Evolutionary conservation across 768 basidiomycete genomes (phyloP).

Genomic region (Rhodotorula diobovata): DNA sequence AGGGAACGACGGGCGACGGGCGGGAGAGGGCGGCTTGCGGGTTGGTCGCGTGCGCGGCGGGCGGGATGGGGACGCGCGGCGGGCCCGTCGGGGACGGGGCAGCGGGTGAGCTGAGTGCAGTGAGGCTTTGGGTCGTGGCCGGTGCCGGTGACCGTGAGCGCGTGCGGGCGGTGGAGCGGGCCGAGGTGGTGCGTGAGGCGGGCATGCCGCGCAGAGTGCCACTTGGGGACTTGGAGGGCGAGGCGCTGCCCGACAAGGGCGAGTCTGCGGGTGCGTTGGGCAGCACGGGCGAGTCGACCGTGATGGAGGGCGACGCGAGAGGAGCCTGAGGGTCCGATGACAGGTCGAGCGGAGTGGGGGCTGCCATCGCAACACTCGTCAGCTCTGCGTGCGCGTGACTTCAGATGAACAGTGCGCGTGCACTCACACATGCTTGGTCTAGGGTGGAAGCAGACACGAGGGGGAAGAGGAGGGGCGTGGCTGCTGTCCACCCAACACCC

Average conservation of each 20-base stretch:
- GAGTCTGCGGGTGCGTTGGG: background rate
- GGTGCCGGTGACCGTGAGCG: background rate
- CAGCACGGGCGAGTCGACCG: background rate
- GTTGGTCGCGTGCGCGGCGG: background rate
- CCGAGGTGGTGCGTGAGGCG: background rate
- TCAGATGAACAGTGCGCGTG: no score
- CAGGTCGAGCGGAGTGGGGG: background rate
- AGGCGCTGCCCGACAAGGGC: background rate
- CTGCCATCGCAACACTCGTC: background rate
- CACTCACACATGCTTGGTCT: background rate
- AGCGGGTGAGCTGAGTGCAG: background rate
- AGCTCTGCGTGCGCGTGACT: background rate
- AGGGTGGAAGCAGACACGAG: no score
- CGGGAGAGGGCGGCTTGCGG: background rate
- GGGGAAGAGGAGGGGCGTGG: no score
- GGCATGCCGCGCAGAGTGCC: background rate
- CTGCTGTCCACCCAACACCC: no score
- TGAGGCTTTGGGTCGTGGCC: slow-evolving; percentile 5
- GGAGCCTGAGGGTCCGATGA: background rate
- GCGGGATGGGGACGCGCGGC: background rate
- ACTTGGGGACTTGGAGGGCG: background rate
- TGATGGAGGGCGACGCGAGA: background rate
- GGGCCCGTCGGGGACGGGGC: background rate
- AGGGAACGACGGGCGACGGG: slow-evolving; percentile 20
- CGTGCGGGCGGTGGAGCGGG: background rate